Evolutionary conservation across 495 filamentous ascomycete species (phyloP), one percentile per base, ranked within the genome.

Genomic region (Friedmanniomyces simplex): DNA sequence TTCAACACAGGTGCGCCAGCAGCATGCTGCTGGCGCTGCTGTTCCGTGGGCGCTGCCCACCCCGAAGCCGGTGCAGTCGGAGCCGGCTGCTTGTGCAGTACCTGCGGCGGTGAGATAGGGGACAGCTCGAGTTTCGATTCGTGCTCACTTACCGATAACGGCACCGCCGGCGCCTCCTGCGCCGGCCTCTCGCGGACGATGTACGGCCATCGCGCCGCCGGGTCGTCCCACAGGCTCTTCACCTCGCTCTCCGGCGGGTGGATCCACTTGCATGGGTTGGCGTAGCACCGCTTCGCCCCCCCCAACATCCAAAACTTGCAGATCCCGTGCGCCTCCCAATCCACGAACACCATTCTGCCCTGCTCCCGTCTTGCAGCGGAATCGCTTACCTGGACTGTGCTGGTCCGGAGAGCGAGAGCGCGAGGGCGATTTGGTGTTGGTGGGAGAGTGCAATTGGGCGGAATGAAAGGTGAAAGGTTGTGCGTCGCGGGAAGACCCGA

Each of bases 291-390:
- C 1, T 43, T n/a, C 21, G 26, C 10, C 20, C 41, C 3, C 13
- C 41, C 39, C 16, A 59, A 13, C 61, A 63, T 63, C 42, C 20
- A 45, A 42, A 18, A 59, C 52, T 47, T 50, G 61, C 61, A 63
- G 50, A 63, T 63, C 34, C 61, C 61, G 11, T 42, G 26, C 14
- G 32, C 22, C 18, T 45, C 51, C 61, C 61, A 63, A 5, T 37
- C 25, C 13, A 63, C 51, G 43, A 18, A 53, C 18, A 62, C 59
- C 59, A 62, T 55, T 6, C 24, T 25, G 36, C 37, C 39, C n/a
- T n/a, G n/a, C n/a, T n/a, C n/a, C n/a, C n/a, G n/a, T 28, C 28
- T 25, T 11, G 30, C 50, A 2, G 34, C n/a, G 36, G 32, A 43
- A 25, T 25, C 2, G 36, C 18, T 41, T 54, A 41, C 37, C 16